These are phyloP conservation scores for Colletotrichum spaethianum DNA, from an alignment of 2,329 filamentous ascomycete species.

Conservation along the genomic window DNA sequence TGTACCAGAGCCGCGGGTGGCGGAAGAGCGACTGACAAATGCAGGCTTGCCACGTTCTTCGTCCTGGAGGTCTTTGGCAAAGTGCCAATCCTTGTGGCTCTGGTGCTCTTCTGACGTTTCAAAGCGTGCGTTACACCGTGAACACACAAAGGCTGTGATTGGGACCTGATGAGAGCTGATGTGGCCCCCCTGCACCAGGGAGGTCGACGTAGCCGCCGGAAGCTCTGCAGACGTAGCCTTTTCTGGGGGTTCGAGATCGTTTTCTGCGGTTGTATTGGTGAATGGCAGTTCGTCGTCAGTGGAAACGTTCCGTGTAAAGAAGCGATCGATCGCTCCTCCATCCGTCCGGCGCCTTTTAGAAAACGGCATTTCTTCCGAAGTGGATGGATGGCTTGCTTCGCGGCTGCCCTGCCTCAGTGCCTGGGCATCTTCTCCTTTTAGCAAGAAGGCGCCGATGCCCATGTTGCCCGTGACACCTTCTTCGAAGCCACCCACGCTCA, in stretches of 20 bases:
- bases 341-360: constrained; percentile 63
- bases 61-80: constrained; percentile 87
- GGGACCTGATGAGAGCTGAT: constrained; percentile 46
- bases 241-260: constrained; percentile 16
- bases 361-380: constrained; percentile 36
- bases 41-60: constrained; percentile 66
- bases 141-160: constrained; percentile 66
- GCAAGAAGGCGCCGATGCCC: constrained; percentile 88
- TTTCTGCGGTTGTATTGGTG: constrained; percentile 41
- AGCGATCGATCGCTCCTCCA: constrained; percentile 68
- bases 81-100: constrained; percentile 94
- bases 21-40: constrained; percentile 57
- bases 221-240: constrained; percentile 39
- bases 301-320: constrained; percentile 64
- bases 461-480: constrained; percentile 87
- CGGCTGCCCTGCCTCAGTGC: constrained; percentile 58
- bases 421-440: constrained; percentile 79
- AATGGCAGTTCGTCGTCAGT: constrained; percentile 47
- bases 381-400: constrained; percentile 39
- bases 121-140: constrained; percentile 76
- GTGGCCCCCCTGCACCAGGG: background rate
- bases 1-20: constrained; percentile 49
- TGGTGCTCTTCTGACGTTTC: constrained; percentile 70
- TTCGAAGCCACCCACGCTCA: constrained; percentile 94
- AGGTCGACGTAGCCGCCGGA: background rate